Evolutionary conservation across 2,329 filamentous ascomycete species (phyloP).

Genomic region (Colletotrichum orbiculare): DNA sequence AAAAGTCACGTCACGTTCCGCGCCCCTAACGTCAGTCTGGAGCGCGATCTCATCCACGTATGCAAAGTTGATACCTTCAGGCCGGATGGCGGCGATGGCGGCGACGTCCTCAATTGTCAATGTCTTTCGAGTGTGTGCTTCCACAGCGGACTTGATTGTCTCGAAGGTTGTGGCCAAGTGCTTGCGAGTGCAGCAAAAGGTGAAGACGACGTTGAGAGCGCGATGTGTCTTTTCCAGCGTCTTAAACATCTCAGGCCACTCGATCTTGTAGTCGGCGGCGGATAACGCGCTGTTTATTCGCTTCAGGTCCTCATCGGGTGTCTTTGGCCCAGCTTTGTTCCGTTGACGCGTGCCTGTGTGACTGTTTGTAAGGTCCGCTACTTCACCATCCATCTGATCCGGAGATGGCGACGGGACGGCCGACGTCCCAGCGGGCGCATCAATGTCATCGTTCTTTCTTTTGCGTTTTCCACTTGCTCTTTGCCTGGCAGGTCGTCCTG

Average conservation of each 20-base stretch:
- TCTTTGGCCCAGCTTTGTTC: conserved; percentile 31
- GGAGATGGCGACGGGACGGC: too few relatives aligned
- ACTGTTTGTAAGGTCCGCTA: background rate
- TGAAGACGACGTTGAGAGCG: conserved; percentile 92
- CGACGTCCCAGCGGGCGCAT: too few relatives aligned
- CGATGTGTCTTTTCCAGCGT: conserved; percentile 80
- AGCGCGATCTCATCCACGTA: conserved; percentile 89
- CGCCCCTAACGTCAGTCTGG: conserved; percentile 80
- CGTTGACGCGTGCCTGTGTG: conserved; percentile 7
- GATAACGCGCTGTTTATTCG: conserved; percentile 25
- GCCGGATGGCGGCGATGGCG: conserved; percentile 80
- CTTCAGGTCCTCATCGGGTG: conserved; percentile 30
- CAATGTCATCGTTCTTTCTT: too few relatives aligned
- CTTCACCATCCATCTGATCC: background rate
- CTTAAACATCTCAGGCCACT: conserved; percentile 82
- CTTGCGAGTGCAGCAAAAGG: conserved; percentile 93
- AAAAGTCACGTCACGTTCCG: conserved; percentile 73
- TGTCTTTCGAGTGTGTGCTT: conserved; percentile 79
- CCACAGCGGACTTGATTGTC: conserved; percentile 85
- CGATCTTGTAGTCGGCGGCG: conserved; percentile 49
- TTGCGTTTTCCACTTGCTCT: too few relatives aligned
- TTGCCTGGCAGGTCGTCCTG: too few relatives aligned
- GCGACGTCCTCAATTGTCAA: conserved; percentile 84
- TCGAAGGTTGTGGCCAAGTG: conserved; percentile 93
- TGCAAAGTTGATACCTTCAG: conserved; percentile 81